A percentile compares a stretch with the other conserved stretches of the same genome.
These are phyloP conservation scores for Ammopiptanthus mongolicus DNA, from an alignment of 306 rosid genomes.

Conservation along the genomic window DNA sequence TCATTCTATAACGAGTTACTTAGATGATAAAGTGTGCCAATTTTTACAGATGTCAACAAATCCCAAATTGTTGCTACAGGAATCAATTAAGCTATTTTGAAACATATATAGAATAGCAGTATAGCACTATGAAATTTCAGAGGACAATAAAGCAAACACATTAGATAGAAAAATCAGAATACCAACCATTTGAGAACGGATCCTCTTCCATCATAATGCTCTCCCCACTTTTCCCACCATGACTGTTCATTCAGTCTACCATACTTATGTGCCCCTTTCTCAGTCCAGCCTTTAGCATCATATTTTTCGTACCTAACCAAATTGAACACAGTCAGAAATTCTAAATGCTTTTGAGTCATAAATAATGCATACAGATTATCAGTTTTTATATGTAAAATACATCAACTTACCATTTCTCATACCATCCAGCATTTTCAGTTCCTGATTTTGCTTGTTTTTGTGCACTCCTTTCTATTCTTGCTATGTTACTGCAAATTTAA, in stretches of 20 bases:
- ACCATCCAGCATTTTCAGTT: slow-evolving; percentile 97
- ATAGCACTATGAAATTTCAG: slow-evolving; percentile 13
- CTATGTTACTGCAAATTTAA: slow-evolving; percentile 69
- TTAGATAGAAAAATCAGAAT: slow-evolving; percentile 18
- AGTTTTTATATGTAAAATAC: not conserved
- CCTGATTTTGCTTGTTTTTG: slow-evolving; percentile 97
- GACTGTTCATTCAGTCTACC: slow-evolving; percentile 97
- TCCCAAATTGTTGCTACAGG: not conserved
- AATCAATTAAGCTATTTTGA: too few relatives aligned
- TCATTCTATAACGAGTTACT: not conserved
- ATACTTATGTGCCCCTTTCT: slow-evolving; percentile 94
- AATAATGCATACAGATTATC: not conserved
- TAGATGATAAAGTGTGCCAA: not conserved
- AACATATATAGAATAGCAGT: too few relatives aligned
- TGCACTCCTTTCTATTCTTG: slow-evolving; percentile 96
- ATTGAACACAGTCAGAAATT: slow-evolving; percentile 20
- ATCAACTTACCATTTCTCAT: slow-evolving; percentile 82
- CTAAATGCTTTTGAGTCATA: not conserved
- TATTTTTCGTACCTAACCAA: slow-evolving; percentile 92
- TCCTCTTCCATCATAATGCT: slow-evolving; percentile 94
- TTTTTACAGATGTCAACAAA: not conserved
- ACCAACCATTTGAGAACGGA: slow-evolving; percentile 92
- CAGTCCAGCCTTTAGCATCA: slow-evolving; percentile 98
- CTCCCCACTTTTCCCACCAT: slow-evolving; percentile 99
- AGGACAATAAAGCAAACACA: not conserved